phyloP scores from a whole-genome alignment of 2,329 filamentous ascomycete genomes.

The Curvularia spicifera region DNA sequence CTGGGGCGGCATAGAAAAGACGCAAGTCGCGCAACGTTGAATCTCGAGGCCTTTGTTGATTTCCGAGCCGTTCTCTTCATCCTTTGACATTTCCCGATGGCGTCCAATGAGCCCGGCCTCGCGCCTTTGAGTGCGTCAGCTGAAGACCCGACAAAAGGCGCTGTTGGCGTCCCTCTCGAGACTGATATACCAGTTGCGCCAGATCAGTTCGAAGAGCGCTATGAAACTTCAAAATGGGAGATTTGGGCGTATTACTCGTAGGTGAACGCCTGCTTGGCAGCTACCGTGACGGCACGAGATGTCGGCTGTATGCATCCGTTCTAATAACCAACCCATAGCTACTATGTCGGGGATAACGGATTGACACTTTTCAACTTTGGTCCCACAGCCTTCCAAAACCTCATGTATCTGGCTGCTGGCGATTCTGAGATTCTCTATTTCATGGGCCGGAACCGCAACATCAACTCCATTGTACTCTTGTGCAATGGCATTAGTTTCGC shows the following conservation, averaged over 20 bases:
- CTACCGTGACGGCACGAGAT: background rate
- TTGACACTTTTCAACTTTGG: constrained; percentile 63
- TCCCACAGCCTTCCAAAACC: constrained; percentile 62
- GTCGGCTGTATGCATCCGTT: constrained; percentile 8
- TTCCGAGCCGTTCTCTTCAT: background rate
- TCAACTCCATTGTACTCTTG: constrained; percentile 61
- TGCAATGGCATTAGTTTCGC: constrained; percentile 73
- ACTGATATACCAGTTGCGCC: constrained; percentile 57
- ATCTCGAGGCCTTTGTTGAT: background rate
- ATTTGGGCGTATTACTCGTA: constrained; percentile 64
- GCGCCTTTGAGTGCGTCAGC: constrained; percentile 30
- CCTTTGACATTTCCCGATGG: constrained; percentile 13
- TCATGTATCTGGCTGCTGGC: constrained; percentile 66
- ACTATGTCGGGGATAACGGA: constrained; percentile 72
- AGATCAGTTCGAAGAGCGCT: constrained; percentile 62
- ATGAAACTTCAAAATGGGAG: constrained; percentile 60
- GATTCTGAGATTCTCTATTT: constrained; percentile 61
- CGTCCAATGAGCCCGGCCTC: constrained; percentile 33
- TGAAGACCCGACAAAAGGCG: constrained; percentile 30
- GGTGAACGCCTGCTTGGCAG: constrained; percentile 12
- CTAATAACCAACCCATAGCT: constrained; percentile 45
- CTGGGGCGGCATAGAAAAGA: constrained; percentile 12
- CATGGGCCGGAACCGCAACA: constrained; percentile 55
- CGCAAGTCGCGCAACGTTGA: constrained; percentile 3
- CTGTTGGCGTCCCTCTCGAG: constrained; percentile 22